Conservation (phyloP, 2,329 filamentous ascomycete species). For the Neofusicoccum umdonicola region DNA sequence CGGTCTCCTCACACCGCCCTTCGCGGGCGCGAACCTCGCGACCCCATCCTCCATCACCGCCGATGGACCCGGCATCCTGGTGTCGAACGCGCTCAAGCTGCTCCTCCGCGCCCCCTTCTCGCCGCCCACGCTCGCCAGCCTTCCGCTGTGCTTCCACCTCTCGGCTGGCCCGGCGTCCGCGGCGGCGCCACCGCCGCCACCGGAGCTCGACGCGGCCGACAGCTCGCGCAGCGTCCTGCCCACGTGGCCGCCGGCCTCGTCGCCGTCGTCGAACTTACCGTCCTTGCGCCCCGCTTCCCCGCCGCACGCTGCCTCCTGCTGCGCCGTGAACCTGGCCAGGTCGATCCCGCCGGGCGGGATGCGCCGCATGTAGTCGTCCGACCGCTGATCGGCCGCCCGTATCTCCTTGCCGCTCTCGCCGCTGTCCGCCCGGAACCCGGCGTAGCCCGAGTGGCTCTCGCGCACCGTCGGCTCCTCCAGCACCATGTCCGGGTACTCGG, state of each 20-base stretch:
- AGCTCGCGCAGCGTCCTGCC: not conserved
- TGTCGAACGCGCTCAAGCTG: not conserved
- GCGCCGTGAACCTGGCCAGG: not conserved
- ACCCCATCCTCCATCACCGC: not conserved
- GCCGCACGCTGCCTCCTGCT: not conserved
- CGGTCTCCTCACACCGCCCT: not conserved
- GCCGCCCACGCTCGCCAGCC: not conserved
- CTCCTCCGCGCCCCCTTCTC: not conserved
- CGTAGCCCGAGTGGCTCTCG: not conserved
- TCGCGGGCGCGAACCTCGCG: not conserved
- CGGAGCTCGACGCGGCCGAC: not conserved
- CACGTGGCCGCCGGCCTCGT: not conserved
- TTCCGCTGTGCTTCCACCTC: too few species aligned
- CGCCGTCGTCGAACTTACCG: too few species aligned
- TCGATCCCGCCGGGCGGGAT: constrained; percentile 11
- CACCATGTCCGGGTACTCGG: constrained; percentile 17
- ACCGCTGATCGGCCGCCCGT: not conserved
- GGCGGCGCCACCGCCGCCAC: too few species aligned
- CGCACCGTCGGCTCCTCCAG: not conserved
- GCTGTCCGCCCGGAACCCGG: not conserved
- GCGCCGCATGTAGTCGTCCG: constrained; percentile 2
- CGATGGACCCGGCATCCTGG: not conserved
- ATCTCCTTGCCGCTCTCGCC: not conserved
- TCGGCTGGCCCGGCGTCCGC: too few species aligned
- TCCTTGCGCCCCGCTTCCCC: too few species aligned